phyloP scores from a whole-genome alignment of 805 yeast species.

The Kuraishia hungarica region DNA sequence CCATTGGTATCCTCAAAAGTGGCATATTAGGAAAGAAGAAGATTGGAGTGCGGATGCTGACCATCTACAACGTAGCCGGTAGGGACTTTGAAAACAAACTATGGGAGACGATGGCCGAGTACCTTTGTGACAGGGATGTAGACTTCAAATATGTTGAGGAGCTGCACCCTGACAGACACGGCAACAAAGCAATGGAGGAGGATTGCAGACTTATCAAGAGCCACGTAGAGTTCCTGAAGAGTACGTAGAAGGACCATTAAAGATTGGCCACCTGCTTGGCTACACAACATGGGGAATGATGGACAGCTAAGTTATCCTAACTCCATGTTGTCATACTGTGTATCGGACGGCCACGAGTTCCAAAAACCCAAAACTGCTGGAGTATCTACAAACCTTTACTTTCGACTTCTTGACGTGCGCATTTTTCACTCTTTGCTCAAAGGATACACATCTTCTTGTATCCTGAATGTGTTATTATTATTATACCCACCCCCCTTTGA shows the following conservation, averaged over 20 bases:
- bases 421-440: neutral
- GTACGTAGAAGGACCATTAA: neutral
- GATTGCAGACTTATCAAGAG: neutral
- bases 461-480: neutral
- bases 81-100: neutral
- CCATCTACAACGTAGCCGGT: neutral
- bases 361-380: neutral
- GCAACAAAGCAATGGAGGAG: neutral
- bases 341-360: no score
- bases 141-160: neutral
- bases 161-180: neutral
- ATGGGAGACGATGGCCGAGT: conserved; percentile 1
- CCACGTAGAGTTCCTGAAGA: neutral
- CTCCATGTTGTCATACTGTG: neutral
- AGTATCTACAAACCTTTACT: neutral
- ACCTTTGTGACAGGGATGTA: neutral
- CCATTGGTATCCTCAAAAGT: conserved; percentile 10
- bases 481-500: neutral
- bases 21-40: conserved; percentile 1
- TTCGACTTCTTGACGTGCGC: neutral
- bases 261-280: no score
- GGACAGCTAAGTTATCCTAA: neutral
- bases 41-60: neutral
- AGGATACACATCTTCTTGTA: neutral
- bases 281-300: neutral